phyloP scores from a whole-genome alignment of 2,329 filamentous ascomycete species.

The Colletotrichum sp. region DNA sequence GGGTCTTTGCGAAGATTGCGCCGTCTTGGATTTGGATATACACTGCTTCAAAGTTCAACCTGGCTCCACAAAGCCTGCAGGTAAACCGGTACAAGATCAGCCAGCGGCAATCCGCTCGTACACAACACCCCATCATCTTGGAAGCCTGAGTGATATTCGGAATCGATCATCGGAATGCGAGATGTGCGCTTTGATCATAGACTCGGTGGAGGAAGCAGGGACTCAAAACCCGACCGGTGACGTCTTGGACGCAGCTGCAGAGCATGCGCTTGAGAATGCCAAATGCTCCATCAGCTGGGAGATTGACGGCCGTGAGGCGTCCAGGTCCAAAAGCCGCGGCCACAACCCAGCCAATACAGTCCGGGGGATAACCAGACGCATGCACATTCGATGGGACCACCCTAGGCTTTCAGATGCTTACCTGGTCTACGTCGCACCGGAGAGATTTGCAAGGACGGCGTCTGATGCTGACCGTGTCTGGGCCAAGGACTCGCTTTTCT shows the following conservation, averaged over 20 bases:
- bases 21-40: background rate
- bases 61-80: background rate
- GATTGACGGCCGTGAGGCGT: background rate
- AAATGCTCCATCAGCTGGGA: slow-evolving; percentile 1
- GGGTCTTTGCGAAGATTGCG: background rate
- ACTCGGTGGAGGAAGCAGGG: background rate
- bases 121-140: background rate
- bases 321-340: background rate
- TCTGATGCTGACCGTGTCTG: slow-evolving; percentile 1
- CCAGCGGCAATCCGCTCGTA: background rate
- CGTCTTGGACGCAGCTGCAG: background rate
- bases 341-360: background rate
- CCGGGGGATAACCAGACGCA: background rate
- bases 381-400: background rate
- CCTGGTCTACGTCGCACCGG: background rate
- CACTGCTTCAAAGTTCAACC: background rate
- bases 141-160: background rate
- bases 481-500: background rate
- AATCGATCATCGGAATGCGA: background rate
- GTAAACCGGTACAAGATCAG: background rate
- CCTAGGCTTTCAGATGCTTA: background rate
- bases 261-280: background rate
- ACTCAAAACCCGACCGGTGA: background rate
- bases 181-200: background rate
- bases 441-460: background rate